These are phyloP conservation scores for Calophaca sinica DNA, from an alignment of 306 rosid species.

Conservation along the genomic window DNA sequence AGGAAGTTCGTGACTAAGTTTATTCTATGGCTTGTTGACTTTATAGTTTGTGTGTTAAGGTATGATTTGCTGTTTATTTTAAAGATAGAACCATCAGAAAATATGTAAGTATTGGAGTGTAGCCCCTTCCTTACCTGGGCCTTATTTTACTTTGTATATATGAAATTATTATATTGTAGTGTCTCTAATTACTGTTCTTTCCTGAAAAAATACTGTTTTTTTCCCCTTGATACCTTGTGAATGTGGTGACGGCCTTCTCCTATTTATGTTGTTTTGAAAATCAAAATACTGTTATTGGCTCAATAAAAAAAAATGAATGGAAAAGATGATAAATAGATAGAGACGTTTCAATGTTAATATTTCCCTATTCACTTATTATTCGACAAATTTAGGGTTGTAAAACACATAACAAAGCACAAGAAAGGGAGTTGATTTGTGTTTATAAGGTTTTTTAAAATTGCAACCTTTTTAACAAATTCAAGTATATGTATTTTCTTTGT, in stretches of 20 bases:
- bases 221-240: neutral
- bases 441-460: too few species aligned
- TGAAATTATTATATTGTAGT: neutral
- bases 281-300: neutral
- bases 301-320: neutral
- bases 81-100: neutral
- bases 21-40: conserved; percentile 24
- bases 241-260: neutral
- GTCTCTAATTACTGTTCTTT: neutral
- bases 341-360: neutral
- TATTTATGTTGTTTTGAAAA: neutral
- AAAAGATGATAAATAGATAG: neutral
- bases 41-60: neutral
- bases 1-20: conserved; percentile 18
- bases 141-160: neutral
- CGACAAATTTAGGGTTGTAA: too few species aligned
- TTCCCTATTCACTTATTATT: neutral
- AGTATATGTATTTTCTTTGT: too few species aligned
- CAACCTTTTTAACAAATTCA: too few species aligned
- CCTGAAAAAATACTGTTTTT: neutral
- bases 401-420: too few species aligned
- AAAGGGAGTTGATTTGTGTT: too few species aligned
- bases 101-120: conserved; percentile 14
- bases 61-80: neutral
- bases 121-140: neutral